Percentiles rank a stretch among this genome's conserved stretches.
Evolutionary conservation across 768 basidiomycete genomes (phyloP).

Genomic region (Collybiopsis confluens): DNA sequence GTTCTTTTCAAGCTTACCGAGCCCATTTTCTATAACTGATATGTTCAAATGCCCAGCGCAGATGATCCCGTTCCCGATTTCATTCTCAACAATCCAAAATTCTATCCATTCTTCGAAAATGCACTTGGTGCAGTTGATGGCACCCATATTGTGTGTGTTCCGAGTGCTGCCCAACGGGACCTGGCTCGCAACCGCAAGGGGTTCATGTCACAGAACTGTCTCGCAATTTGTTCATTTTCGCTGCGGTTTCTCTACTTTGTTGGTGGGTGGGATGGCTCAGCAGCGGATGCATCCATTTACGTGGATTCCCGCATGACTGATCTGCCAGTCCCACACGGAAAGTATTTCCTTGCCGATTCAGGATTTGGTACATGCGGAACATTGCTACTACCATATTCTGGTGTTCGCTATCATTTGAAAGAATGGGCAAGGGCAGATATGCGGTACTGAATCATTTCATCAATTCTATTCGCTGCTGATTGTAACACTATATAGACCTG

Average conservation of each 20-base stretch:
- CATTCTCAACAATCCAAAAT: slow-evolving; percentile 17
- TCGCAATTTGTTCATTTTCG: slow-evolving; percentile 19
- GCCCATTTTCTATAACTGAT: slow-evolving; percentile 6
- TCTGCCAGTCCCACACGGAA: slow-evolving; percentile 13
- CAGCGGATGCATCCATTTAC: slow-evolving; percentile 15
- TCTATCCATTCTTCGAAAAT: slow-evolving; percentile 20
- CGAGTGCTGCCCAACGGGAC: slow-evolving; percentile 11
- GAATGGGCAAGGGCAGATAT: slow-evolving; percentile 16
- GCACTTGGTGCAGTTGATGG: slow-evolving; percentile 21
- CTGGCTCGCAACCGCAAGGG: slow-evolving; percentile 18
- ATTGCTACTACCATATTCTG: slow-evolving; percentile 21
- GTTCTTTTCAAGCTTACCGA: not conserved
- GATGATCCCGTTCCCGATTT: slow-evolving; percentile 1
- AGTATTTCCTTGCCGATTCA: slow-evolving; percentile 18
- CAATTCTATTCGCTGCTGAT: not conserved
- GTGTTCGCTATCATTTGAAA: slow-evolving; percentile 20
- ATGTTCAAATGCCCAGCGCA: slow-evolving; percentile 1
- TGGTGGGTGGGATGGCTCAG: slow-evolving; percentile 21
- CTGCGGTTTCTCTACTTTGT: slow-evolving; percentile 18
- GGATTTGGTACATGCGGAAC: slow-evolving; percentile 15
- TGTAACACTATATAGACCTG: slow-evolving; percentile 13
- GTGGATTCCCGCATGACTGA: slow-evolving; percentile 9
- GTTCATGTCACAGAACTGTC: slow-evolving; percentile 20
- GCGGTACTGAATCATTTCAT: slow-evolving; percentile 1
- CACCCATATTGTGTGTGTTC: slow-evolving; percentile 17